Evolutionary conservation across 768 basidiomycete genomes (phyloP).

Genomic region (Tremella mesenterica): DNA sequence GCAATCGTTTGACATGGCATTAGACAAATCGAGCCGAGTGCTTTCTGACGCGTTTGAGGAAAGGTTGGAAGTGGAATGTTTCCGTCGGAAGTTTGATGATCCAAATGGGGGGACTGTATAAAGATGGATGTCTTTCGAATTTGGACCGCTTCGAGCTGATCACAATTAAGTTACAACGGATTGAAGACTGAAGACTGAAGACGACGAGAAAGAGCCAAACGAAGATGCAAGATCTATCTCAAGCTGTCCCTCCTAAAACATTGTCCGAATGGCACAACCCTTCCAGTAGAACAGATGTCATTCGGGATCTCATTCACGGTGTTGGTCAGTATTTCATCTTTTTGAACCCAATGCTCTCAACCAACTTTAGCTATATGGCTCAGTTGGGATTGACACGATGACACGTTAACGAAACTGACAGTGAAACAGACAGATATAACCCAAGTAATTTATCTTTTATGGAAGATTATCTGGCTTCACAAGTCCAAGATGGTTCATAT

Average conservation of each 20-base stretch:
- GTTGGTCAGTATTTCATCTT: conserved; percentile 40
- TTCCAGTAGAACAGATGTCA: conserved; percentile 69
- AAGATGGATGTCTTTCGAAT: background rate
- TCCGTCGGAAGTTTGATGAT: background rate
- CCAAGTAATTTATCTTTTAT: conserved; percentile 85
- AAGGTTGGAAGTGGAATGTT: conserved; percentile 8
- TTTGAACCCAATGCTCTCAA: background rate
- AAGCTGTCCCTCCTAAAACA: conserved; percentile 25
- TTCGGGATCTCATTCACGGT: conserved; percentile 60
- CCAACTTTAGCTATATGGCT: background rate
- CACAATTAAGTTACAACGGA: too few relatives aligned
- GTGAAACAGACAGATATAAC: conserved; percentile 80
- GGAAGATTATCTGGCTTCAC: conserved; percentile 93
- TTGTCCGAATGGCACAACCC: conserved; percentile 49
- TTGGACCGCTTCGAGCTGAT: background rate
- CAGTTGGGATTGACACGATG: background rate
- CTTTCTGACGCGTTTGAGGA: conserved; percentile 2
- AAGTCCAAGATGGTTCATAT: conserved; percentile 82
- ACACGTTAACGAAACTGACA: too few relatives aligned
- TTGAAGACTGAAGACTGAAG: background rate
- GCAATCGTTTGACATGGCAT: background rate
- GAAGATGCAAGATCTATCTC: conserved; percentile 10
- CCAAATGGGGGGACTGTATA: background rate
- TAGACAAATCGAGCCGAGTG: background rate
- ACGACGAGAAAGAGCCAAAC: background rate